Base-by-base conservation (phyloP, 2,329 filamentous ascomycete genomes). In the Exophiala mesophila region DNA sequence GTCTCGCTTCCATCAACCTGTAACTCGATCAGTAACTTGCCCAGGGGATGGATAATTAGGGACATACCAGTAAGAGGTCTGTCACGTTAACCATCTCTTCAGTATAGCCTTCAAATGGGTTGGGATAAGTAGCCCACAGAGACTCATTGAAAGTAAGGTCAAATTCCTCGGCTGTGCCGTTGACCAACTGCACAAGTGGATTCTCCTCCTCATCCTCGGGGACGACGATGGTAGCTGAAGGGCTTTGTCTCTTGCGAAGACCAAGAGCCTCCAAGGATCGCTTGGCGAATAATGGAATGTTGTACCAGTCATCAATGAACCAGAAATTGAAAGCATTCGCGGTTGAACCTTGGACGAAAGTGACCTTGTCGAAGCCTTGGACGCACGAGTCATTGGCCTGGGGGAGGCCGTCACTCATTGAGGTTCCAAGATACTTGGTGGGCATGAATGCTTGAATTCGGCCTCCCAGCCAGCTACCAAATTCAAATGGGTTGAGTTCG, bases 1-100 rank as follows among this genome's bases (percentile, higher is more conserved):
- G 54, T 44, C 16, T 64, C 54, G 36, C 60, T 59, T 1, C 61
- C 60, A 19, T 66, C 63, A 1, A 63, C 63, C 15, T 63, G 54
- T 30, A 35, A 13, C 13, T 7, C n/a, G 16, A 9, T 39, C 7
- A 16, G 18, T 17, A 12, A 5, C 8, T 7, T 16, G 5, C 6
- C 20, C 36, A 28, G 3, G 20, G 12, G 7, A 26, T 26, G 6
- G 12, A 6, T 6, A 20, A 18, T 29, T 18, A 28, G 28, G 17
- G 12, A 21, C 39, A 20, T 36, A 41, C 39, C 5, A 41, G 19
- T 23, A 41, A 26, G 5, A 41, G 21, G 8, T 41, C 39, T 17
- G 20, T 33, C 16, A 36, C 12, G 21, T 34, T 44, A 10, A 19
- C n/a, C 28, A 39, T 46, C 8, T 18, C 24, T 10, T 32, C 15